phyloP scores from a whole-genome alignment of 1,284 basidiomycete species.

The Cutaneotrichosporon spelunceum region DNA sequence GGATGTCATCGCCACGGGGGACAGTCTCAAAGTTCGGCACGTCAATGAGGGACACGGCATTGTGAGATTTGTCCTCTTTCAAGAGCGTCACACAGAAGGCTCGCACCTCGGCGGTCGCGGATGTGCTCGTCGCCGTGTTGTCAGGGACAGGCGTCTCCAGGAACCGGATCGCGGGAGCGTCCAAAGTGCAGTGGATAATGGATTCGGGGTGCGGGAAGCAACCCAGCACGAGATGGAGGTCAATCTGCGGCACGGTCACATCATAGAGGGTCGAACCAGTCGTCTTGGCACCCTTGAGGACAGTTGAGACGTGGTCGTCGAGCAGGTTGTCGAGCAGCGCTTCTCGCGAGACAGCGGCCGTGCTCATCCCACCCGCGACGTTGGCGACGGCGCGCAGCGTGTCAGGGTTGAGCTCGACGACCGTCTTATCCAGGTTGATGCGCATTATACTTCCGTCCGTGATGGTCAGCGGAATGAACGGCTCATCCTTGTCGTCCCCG shows the following conservation, averaged over 20 bases:
- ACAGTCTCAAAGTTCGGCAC: conserved; percentile 11
- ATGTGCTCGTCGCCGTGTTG: not conserved
- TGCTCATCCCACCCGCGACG: conserved; percentile 6
- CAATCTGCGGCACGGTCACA: conserved; percentile 12
- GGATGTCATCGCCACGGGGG: not conserved
- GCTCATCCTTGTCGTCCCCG: not conserved
- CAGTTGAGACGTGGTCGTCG: conserved; percentile 9
- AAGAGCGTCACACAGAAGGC: not conserved
- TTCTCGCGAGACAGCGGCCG: not conserved
- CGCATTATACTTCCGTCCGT: conserved; percentile 15
- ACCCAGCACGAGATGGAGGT: conserved; percentile 16
- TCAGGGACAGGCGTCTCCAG: conserved; percentile 12
- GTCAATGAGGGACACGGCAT: conserved; percentile 15
- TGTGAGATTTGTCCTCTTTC: not conserved
- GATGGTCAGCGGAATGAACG: conserved; percentile 15
- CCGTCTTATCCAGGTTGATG: conserved; percentile 13
- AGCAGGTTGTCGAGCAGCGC: conserved; percentile 20
- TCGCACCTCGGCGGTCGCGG: conserved; percentile 3
- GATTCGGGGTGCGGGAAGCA: conserved; percentile 12
- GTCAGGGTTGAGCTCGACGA: conserved; percentile 17
- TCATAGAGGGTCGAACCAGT: conserved; percentile 15
- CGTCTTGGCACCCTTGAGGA: conserved; percentile 9
- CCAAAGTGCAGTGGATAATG: not conserved
- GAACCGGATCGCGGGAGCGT: conserved; percentile 5
- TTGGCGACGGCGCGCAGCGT: conserved; percentile 10